Percentiles rank a stretch among this genome's conserved stretches.
Evolutionary conservation across 2,329 filamentous ascomycete species (phyloP).

Genomic region (Blastomyces parvus): DNA sequence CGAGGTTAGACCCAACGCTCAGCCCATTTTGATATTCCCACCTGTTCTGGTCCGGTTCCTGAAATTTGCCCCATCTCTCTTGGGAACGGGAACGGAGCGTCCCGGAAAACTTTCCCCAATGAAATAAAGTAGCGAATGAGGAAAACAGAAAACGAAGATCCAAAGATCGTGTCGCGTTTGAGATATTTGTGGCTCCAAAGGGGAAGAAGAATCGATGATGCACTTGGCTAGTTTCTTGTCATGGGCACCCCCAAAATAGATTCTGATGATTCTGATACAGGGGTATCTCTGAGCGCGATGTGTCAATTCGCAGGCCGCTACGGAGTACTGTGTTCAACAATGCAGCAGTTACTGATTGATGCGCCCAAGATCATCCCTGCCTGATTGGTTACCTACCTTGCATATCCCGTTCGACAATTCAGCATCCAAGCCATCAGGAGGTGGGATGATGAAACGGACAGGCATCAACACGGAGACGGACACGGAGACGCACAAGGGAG

Average conservation of each 20-base stretch:
- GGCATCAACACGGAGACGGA: neutral
- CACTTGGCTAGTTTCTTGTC: neutral
- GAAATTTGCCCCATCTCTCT: neutral
- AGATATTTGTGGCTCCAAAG: neutral
- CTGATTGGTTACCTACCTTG: neutral
- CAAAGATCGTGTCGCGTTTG: neutral
- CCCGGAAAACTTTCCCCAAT: neutral
- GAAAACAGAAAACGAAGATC: neutral
- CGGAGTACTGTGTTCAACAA: too few species aligned
- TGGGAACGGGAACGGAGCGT: neutral
- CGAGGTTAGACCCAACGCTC: neutral
- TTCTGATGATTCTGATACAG: neutral
- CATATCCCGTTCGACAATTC: neutral
- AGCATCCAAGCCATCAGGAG: neutral
- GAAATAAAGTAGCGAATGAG: neutral
- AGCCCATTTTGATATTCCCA: neutral
- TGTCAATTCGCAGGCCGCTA: neutral
- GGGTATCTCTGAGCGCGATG: neutral
- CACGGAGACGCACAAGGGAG: neutral
- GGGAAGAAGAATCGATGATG: neutral
- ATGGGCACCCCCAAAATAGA: neutral
- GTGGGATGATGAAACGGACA: neutral
- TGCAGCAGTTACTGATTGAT: neutral
- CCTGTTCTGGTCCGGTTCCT: neutral
- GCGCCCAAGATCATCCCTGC: neutral